A percentile compares a stretch with the other conserved stretches of the same genome.
phyloP scores from a whole-genome alignment of 768 basidiomycete genomes.

The Macrocybe gigantea region DNA sequence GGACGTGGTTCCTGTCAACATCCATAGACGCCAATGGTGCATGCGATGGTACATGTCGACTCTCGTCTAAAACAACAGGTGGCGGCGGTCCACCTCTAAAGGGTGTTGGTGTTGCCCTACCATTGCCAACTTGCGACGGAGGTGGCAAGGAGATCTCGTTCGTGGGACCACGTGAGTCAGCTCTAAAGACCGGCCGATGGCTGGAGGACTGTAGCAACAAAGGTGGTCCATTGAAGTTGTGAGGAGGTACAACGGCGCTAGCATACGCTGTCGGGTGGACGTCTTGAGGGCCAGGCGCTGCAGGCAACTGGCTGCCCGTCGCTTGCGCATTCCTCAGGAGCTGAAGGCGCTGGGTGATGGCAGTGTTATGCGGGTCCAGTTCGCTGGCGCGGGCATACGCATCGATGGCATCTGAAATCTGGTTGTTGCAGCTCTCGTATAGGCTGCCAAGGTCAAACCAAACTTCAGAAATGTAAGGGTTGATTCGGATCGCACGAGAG shows the following conservation, averaged over 20 bases:
- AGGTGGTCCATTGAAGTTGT: constrained; percentile 62
- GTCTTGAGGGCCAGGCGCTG: constrained; percentile 90
- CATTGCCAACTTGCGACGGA: constrained; percentile 43
- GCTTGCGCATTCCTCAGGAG: constrained; percentile 77
- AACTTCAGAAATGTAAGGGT: constrained; percentile 93
- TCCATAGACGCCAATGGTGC: constrained; percentile 79
- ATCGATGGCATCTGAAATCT: constrained; percentile 97
- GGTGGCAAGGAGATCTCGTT: constrained; percentile 54
- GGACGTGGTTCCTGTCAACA: constrained; percentile 51
- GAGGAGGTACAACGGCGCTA: constrained; percentile 66
- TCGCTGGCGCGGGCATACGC: constrained; percentile 95
- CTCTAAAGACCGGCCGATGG: constrained; percentile 52
- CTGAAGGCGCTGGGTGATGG: constrained; percentile 76
- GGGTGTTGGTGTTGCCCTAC: constrained; percentile 60
- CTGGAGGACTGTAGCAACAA: constrained; percentile 50
- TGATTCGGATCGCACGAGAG: constrained; percentile 97
- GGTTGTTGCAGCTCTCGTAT: constrained; percentile 98
- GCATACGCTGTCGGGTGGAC: constrained; percentile 96
- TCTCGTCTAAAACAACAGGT: constrained; percentile 74
- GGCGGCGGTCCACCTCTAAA: constrained; percentile 83
- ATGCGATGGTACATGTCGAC: constrained; percentile 59
- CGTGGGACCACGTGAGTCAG: constrained; percentile 63
- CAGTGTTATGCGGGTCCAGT: constrained; percentile 80
- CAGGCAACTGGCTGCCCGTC: constrained; percentile 69
- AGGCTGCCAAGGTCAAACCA: constrained; percentile 97